Conservation (phyloP, 108 stramenopile species). For the Cylindrotheca closterium region DNA sequence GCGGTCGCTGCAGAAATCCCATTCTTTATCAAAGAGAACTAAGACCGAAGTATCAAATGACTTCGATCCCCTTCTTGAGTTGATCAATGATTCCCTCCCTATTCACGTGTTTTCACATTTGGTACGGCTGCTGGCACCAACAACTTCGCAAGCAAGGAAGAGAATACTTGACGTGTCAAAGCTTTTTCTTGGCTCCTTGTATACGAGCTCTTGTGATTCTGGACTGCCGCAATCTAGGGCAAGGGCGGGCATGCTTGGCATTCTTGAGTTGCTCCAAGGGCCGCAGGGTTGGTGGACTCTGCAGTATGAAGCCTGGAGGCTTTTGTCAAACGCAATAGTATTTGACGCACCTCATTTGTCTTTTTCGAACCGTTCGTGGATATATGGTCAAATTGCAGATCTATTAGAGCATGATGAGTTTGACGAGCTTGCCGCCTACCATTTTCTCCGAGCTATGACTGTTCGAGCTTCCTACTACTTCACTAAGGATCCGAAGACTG, state of each 20-base stretch:
- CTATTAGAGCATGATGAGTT: conserved; percentile 13
- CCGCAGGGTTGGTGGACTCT: too few species aligned
- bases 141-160: too few species aligned
- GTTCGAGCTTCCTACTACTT: conserved; percentile 10
- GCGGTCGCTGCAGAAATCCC: too few species aligned
- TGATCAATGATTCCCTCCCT: too few species aligned
- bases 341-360: conserved; percentile 11
- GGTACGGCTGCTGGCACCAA: too few species aligned
- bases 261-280: conserved; percentile 20
- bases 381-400: conserved; percentile 12
- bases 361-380: conserved; percentile 14
- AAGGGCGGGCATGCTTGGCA: conserved; percentile 15
- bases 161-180: neutral
- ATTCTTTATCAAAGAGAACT: too few species aligned
- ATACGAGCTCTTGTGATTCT: neutral
- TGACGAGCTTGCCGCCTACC: neutral
- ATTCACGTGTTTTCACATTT: too few species aligned
- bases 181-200: neutral
- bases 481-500: neutral
- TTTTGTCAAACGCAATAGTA: conserved; percentile 26
- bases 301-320: conserved; percentile 23
- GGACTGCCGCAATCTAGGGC: too few species aligned
- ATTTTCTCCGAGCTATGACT: conserved; percentile 17
- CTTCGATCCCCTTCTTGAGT: too few species aligned
- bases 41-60: too few species aligned